phyloP scores from a whole-genome alignment of 1,284 basidiomycete genomes.

The Anthracocystis walkeri region DNA sequence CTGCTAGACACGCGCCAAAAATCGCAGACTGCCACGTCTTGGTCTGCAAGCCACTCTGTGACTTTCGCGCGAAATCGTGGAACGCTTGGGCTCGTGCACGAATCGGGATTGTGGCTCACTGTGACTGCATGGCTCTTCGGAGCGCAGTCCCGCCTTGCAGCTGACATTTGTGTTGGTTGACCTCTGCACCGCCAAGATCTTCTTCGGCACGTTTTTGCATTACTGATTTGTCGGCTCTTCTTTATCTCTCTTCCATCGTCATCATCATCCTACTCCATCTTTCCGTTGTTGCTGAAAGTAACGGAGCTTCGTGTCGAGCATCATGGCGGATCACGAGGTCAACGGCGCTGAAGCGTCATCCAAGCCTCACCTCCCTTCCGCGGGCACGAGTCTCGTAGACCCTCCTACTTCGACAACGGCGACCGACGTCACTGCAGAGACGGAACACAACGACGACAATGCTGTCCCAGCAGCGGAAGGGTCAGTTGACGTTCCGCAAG shows the following conservation, averaged over 20 bases:
- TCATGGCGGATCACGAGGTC: conserved; percentile 36
- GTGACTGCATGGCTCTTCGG: neutral
- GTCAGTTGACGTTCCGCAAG: neutral
- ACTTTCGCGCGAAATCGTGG: too few species aligned
- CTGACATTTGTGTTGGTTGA: neutral
- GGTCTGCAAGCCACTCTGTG: too few species aligned
- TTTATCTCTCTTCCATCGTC: conserved; percentile 69
- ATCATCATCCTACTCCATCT: conserved; percentile 68
- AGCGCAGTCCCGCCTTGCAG: neutral
- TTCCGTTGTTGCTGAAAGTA: neutral
- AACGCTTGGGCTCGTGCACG: too few species aligned
- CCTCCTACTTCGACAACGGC: conserved; percentile 11
- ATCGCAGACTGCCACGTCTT: too few species aligned
- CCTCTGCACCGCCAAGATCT: conserved; percentile 6
- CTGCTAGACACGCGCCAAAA: too few species aligned
- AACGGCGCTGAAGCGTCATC: conserved; percentile 20
- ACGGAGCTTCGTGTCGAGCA: conserved; percentile 65
- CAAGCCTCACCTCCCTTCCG: conserved; percentile 45
- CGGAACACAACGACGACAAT: neutral
- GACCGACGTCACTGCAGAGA: neutral
- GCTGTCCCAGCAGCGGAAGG: neutral
- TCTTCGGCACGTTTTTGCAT: conserved; percentile 10
- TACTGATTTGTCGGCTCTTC: neutral
- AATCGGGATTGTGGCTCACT: too few species aligned
- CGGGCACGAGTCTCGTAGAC: conserved; percentile 39